Base-by-base conservation (phyloP, 345 rosid genomes). In the Mercurialis annua region DNA sequence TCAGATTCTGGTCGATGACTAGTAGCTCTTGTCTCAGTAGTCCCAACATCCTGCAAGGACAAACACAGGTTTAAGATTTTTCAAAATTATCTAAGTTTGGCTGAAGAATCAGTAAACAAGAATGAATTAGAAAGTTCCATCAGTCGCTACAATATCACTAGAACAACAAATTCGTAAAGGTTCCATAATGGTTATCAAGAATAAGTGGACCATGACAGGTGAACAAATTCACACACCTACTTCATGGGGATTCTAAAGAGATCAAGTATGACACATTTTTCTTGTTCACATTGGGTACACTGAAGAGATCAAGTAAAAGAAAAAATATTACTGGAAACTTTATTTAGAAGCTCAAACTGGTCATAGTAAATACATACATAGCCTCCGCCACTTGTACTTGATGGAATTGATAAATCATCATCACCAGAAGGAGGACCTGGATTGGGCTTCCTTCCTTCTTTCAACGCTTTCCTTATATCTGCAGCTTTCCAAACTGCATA, bases 401-500 rank as follows among this genome's bases (percentile, higher is more conserved):
- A 68, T 66, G 81, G 84, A 62, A 78, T 17, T 20, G 86, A 80
- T 50, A 83, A 68, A 68, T 91, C 92, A 38, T 67, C 86, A 68
- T 90, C 92, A 38, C 80, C 90, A 55, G 70, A 79, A 48, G 98
- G 95, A 57, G 95, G 97, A 42, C 98, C 98, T 34, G 98, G 90
- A 36, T 64, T 76, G 21, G 98, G 98, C 69, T 80, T 89, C 83
- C 95, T 84, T 70, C 98, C 98, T 84, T 93, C 98, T 77, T 89
- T 89, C 76, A 93, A 44, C 67, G 98, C 96, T 79, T 89, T 93
- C 71, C 97, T 86, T 81, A 94, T 91, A 81, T 94, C 97, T 64
- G 92, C 95, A 69, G 92, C 95, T 81, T 88, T 86, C 99, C 99
- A 91, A 61, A 67, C 83, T 47, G 99, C 99, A 83, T 94, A 94